Base-by-base conservation (phyloP, 257 asterid species). In the Echites panduratus region DNA sequence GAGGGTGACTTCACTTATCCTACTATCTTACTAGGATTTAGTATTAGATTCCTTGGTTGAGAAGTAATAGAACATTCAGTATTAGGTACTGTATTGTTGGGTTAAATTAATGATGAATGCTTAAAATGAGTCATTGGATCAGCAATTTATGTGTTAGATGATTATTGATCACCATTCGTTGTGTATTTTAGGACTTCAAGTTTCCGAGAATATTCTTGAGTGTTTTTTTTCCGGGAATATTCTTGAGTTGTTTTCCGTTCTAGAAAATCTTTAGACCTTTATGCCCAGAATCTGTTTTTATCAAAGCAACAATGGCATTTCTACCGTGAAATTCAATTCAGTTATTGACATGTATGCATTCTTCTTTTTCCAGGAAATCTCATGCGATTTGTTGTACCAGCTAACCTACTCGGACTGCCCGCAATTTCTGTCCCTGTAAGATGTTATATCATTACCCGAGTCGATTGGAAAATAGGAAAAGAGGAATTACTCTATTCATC, bases 381-480 rank as follows among this genome's bases (percentile, higher is more conserved):
- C 26, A 89, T 95, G 98, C 90, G 94, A 52, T 95, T 92, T 70
- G 70, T 87, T 50, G 80, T 83, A n/a, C 61, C 93, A 16, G 93
- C 94, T 63, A 95, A 95, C 85, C 93, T 95, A 77, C 94, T 92
- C 0, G 99, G 99, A 53, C 79, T 95, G 87, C 99, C 98, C 17
- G 98, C 98, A 57, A 90, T 92, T 73, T 86, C 99, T 72, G 85
- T 90, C 22, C 99, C 98, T 16, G 99, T 95, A 81, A 94, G 96
- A 81, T 68, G 64, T 68, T 79, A 49, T 38, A 11, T 44, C 26
- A 26, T 61, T 75, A 70, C 58, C 32, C 17, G 17, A 7, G 5
- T 17, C 57, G 49, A 17, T 22, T 2, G 11, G 69, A 14, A 59
- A 71, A 44, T n/a, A n/a, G n/a, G n/a, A 44, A 43, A 17, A 16